Evolutionary conservation across 257 asterid genomes (phyloP), one percentile per base, ranked within the genome.

Genomic region (Lycium barbarum): DNA sequence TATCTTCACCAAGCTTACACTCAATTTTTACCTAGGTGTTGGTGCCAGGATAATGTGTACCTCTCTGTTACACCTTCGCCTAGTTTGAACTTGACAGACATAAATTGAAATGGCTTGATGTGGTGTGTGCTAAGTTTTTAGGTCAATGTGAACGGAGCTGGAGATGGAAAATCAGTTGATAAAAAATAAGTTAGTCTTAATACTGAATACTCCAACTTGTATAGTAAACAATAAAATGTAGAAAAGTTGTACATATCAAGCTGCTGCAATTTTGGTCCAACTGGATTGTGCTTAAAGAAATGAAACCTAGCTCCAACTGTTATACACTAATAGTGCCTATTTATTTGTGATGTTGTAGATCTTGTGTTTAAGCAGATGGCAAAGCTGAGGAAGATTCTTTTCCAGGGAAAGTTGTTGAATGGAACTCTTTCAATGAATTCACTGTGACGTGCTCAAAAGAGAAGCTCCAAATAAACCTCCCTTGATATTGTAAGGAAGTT

Each of bases 381-480:
- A 62, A 22, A 74, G 62, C 45, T 13, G 81, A 74, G 62, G 81
- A 74, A 74, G 81, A 74, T 74, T 74, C 45, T 49, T 73, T 73
- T 73, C 81, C 8, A 1, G 43, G 45, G 22, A 3, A 74, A 74
- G 22, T 13, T 74, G 45, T 74, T 12, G 81, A 74, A 74, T 13
- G 45, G 1, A 74, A 47, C 57, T 73, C 61, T 20, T 73, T 33
- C 47, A 33, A 33, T 13, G 8, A 12, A 33, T 33, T 66, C 12
- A 73, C 61, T 20, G 61, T 47, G 40, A 73, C 4, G 20, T 73
- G 61, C 59, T 73, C 6, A 59, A 74, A 12, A 49, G 62, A 49
- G 45, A 74, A 22, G 22, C 45, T 74, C 62, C 36, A 11, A 11
- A 13, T 13, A 49, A 51, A 26, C 7, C 43, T 22, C 45, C 2